Evolutionary conservation across 192 early-diverging fungal species (phyloP).

Genomic region (Glomus cerebriforme): DNA sequence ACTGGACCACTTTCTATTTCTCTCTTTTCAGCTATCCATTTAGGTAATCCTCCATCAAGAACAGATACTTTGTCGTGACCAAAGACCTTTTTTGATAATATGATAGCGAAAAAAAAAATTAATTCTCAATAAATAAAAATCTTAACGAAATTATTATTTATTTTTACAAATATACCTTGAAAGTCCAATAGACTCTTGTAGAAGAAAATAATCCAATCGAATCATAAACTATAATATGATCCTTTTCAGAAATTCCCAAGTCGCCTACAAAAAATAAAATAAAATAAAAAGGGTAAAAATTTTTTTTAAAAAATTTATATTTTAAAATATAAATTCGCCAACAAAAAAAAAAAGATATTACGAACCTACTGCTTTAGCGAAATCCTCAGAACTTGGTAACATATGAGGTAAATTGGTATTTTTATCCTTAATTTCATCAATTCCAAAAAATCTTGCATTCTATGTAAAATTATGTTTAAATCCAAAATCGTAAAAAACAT

Average conservation of each 20-base stretch:
- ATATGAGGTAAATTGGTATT: constrained; percentile 81
- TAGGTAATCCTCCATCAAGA: constrained; percentile 85
- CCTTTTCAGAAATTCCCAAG: constrained; percentile 75
- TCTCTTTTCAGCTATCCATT: constrained; percentile 65
- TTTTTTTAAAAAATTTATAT: background rate
- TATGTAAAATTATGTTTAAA: constrained; percentile 33
- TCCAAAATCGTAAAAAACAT: background rate
- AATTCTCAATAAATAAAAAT: background rate
- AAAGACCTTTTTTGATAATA: constrained; percentile 61
- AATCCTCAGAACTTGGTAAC: constrained; percentile 75
- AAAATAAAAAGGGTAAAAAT: background rate
- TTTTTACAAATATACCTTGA: constrained; percentile 57
- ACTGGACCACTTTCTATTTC: constrained; percentile 37
- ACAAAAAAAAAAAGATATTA: constrained; percentile 6
- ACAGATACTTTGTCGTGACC: constrained; percentile 87
- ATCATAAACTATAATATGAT: constrained; percentile 94
- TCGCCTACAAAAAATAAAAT: constrained; percentile 44
- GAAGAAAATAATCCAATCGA: constrained; percentile 77
- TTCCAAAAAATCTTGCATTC: constrained; percentile 86
- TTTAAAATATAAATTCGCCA: background rate
- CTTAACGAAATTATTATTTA: background rate
- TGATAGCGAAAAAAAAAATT: background rate
- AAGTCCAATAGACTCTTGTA: constrained; percentile 91
- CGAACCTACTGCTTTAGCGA: constrained; percentile 72
- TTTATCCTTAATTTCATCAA: constrained; percentile 82